Base-by-base conservation (phyloP, 202 grass and related monocot species). In the Saccharum hybrid region DNA sequence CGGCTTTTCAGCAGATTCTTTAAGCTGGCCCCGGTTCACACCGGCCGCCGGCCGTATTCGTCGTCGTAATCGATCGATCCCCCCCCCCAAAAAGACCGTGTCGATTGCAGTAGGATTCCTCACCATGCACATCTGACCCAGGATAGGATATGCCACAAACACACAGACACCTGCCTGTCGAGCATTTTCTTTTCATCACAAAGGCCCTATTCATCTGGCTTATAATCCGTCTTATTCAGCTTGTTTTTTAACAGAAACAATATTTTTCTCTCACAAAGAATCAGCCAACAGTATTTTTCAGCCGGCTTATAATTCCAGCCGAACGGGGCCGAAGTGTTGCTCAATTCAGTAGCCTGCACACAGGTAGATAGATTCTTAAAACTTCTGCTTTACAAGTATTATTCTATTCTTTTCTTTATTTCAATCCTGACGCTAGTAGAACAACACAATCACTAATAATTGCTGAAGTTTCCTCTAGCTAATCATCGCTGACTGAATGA, bases 1-100 rank as follows among this genome's bases (percentile, higher is more conserved):
- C 26, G 2, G 4, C 56, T 48, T 74, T 49, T 43, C 36, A 42
- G 54, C 54, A 82, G 85, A 87, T 87, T 77, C 65, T 77, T 13
- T 9, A 14, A 42, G 23, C 33, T 26, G 9, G 6, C 28, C 15
- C 54, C 65, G 0, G 65, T 87, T 87, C 79, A 87, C 79, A 82
- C 79, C 4, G 43, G 72, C 42, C 19, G 39, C 63, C 43, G 54
- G 54, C 19, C 54, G 54, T 57, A 57, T 57, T 57, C 54, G 54
- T 57, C 54, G 54, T 57, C 19, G 19, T 33, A 21, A 76, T 82
- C 85, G 26, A 13, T 6, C 3, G 1, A 56, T 56, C 54, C 9
- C 3, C 2, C 31, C 2, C 18, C 4, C 6, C 3, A 6, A 28
- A 77, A 11, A 66, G 21, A 49, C 64, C 10, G 5, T 8, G 33